These are phyloP conservation scores for Eremomyces bilateralis DNA, from an alignment of 495 filamentous ascomycete species.

Conservation along the genomic window DNA sequence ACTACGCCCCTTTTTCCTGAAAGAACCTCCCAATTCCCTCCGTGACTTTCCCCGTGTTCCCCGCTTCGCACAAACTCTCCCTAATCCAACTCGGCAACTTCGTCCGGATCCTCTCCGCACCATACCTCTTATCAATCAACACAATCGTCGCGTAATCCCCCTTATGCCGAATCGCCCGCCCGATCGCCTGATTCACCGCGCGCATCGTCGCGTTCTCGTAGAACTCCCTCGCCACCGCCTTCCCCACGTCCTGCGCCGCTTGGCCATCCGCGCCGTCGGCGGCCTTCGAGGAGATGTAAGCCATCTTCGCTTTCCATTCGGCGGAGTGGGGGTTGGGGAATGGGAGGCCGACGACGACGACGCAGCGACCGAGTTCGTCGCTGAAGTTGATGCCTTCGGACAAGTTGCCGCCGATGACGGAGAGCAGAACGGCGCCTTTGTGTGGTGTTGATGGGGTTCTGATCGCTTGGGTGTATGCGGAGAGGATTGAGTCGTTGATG, in stretches of 20 bases:
- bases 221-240: slow-evolving; percentile 56
- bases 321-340: slow-evolving; percentile 81
- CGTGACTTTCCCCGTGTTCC: slow-evolving; percentile 30
- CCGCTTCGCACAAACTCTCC: slow-evolving; percentile 29
- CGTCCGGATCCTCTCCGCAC: slow-evolving; percentile 36
- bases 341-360: slow-evolving; percentile 74
- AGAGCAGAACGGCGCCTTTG: slow-evolving; percentile 64
- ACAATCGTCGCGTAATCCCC: slow-evolving; percentile 80
- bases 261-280: slow-evolving; percentile 8
- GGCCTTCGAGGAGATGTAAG: slow-evolving; percentile 60
- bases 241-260: slow-evolving; percentile 13
- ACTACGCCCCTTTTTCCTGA: slow-evolving; percentile 9
- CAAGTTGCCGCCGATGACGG: slow-evolving; percentile 85
- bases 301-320: slow-evolving; percentile 79
- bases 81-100: slow-evolving; percentile 87
- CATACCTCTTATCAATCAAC: slow-evolving; percentile 63
- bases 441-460: slow-evolving; percentile 19
- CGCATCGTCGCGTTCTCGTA: slow-evolving; percentile 95
- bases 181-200: slow-evolving; percentile 91
- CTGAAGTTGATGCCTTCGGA: slow-evolving; percentile 98
- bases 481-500: slow-evolving; percentile 42
- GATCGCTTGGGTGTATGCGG: slow-evolving; percentile 49
- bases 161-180: slow-evolving; percentile 71
- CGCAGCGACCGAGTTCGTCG: slow-evolving; percentile 68
- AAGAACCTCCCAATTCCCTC: slow-evolving; percentile 30